Evolutionary conservation across 2,329 filamentous ascomycete genomes (phyloP), one percentile per base, ranked within the genome.

Genomic region (Monilinia polystroma): DNA sequence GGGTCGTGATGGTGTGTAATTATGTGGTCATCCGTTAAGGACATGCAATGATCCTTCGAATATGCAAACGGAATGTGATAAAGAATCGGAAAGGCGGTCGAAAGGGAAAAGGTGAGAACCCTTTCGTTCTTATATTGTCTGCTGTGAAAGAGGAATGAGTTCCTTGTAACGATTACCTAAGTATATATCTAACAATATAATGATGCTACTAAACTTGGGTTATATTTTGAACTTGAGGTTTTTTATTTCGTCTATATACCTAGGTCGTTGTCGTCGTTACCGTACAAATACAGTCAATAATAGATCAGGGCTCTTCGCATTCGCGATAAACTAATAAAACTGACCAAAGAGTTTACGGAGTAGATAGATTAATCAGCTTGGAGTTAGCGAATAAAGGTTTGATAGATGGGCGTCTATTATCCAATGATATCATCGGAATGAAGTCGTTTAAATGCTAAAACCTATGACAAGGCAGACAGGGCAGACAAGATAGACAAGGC

Each of bases 11-110:
- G 23, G 38, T 47, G 38, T 56, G 52, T 63, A 70, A 52, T 68
- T 70, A 70, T 68, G 70, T 69, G 66, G 60, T 72, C 72, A 73
- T 74, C 68, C 67, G 68, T 32, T 38, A 35, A 47, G 6, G 52
- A 55, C n/a, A 58, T 64, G 59, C 62, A 56, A 57, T 47, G 43
- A 32, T 12, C 62, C 58, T 41, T 38, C 7, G 58, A 60, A 41
- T 38, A 51, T 60, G 58, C 45, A 60, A 38, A 51, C 45, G 51
- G 58, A 55, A 63, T 55, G 29, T 55, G 49, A 45, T 54, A 32
- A 63, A 41, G 49, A 43, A 41, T 55, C 52, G 52, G 52, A 54
- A 54, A 20, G 18, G 26, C 41, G 56, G 43, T 59, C 56, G 43
- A 38, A 12, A 51, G 57, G 26, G 56, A 29, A 11, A 32, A 47